Base-by-base conservation (phyloP, 495 filamentous ascomycete species). In the Aspergillus ostianus region DNA sequence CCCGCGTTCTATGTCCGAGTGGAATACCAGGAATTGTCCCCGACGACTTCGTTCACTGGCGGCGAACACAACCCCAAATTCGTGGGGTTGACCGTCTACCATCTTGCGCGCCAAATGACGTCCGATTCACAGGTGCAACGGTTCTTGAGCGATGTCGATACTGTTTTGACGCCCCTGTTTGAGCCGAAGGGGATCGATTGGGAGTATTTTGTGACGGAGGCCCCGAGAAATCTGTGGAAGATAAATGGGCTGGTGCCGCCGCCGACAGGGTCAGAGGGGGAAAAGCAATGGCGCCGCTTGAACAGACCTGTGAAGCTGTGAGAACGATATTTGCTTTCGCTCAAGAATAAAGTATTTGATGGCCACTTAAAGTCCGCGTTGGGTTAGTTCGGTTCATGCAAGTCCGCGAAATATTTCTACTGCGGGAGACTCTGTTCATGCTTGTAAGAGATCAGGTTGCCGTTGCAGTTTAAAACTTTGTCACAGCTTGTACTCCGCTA, bases 1-100 rank as follows among this genome's bases (percentile, higher is more conserved):
- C 67, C 73, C 36, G 63, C 56, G 6, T 69, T 69, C 52, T 67
- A 67, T n/a, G 62, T 67, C 47, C 62, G 59, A 18, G 44, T 64
- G 9, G 4, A 62, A 53, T 64, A 53, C 44, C 17, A 62, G 26
- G 32, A 55, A 26, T 15, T 61, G 4, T 17, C 30, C 1, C 8
- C 23, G n/a, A 29, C 6, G 4, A 15, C 47, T 9, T 41, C 47
- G 17, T 65, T 55, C 47, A 44, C 53, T 19, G 56, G 55, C 47
- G 59, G 58, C 20, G 32, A 47, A 49, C 30, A 6, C 18, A 29
- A 58, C n/a, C 9, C 49, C 6, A 60, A 57, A 9, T 64, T 57
- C 6, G 51, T 58, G 8, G 47, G 29, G 3, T 36, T 67, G 17
- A 56, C 61, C 12, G 60, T 62, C 30, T 30, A 57, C n/a, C 58